phyloP scores from a whole-genome alignment of 345 rosid species.

The Eucalyptus polyanthemos region DNA sequence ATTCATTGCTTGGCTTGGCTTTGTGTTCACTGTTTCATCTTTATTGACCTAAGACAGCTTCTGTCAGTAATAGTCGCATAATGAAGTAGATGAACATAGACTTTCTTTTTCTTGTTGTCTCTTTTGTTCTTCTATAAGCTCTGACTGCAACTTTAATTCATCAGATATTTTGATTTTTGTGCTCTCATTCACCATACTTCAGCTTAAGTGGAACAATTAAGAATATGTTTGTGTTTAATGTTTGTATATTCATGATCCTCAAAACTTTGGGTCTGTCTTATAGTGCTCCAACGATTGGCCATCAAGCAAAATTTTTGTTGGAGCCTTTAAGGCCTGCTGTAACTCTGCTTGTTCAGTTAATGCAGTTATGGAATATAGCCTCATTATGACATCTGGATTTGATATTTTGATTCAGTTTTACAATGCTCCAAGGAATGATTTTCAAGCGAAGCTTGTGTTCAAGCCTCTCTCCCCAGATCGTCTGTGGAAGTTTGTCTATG shows the following conservation, averaged over 20 bases:
- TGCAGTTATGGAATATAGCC: neutral
- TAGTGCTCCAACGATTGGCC: neutral
- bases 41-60: no score
- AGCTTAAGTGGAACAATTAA: neutral
- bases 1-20: no score
- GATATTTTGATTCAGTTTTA: slow-evolving; percentile 38
- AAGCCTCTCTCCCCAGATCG: slow-evolving; percentile 69
- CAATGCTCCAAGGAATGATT: slow-evolving; percentile 77
- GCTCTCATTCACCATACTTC: neutral
- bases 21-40: no score
- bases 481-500: slow-evolving; percentile 72
- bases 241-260: neutral
- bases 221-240: neutral
- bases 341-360: neutral
- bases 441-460: slow-evolving; percentile 72
- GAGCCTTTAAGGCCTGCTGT: neutral
- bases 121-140: no score
- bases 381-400: neutral
- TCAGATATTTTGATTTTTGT: no score
- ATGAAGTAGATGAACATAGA: no score
- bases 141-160: no score
- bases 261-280: neutral
- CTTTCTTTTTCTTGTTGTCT: no score
- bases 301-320: neutral
- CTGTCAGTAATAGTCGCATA: no score